A percentile compares a stretch with the other conserved stretches of the same genome.
These are phyloP conservation scores for Saturnispora zaruensis DNA, from an alignment of 805 yeast genomes.

Conservation along the genomic window DNA sequence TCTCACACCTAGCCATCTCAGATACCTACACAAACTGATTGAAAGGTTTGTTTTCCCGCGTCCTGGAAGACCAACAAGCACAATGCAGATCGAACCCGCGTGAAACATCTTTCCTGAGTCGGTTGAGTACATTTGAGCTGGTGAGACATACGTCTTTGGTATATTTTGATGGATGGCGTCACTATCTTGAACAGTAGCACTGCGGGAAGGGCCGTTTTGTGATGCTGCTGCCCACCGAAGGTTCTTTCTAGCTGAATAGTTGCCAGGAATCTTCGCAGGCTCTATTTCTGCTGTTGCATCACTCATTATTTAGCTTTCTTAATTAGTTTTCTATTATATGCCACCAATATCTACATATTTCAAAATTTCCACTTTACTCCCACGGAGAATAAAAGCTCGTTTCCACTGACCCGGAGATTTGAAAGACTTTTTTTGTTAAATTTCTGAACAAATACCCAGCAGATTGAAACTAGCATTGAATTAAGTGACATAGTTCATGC, in stretches of 20 bases:
- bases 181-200: slow-evolving; percentile 9
- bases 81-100: slow-evolving; percentile 88
- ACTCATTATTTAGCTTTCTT: background rate
- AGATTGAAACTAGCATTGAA: too few relatives aligned
- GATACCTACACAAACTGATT: slow-evolving; percentile 81
- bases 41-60: slow-evolving; percentile 92
- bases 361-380: background rate
- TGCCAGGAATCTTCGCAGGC: slow-evolving; percentile 39
- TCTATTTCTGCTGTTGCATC: slow-evolving; percentile 28
- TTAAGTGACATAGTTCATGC: too few relatives aligned
- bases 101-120: slow-evolving; percentile 89
- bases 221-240: slow-evolving; percentile 39
- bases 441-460: background rate
- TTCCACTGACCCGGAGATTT: background rate
- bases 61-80: slow-evolving; percentile 89
- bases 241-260: slow-evolving; percentile 47
- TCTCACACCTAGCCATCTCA: slow-evolving; percentile 94
- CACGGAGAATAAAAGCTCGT: background rate
- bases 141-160: slow-evolving; percentile 61
- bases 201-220: slow-evolving; percentile 10
- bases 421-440: background rate
- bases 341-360: background rate
- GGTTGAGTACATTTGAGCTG: slow-evolving; percentile 89
- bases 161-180: slow-evolving; percentile 65
- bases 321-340: background rate